phyloP scores from a whole-genome alignment of 257 asterid genomes.

The Fraxinus cuspidata region DNA sequence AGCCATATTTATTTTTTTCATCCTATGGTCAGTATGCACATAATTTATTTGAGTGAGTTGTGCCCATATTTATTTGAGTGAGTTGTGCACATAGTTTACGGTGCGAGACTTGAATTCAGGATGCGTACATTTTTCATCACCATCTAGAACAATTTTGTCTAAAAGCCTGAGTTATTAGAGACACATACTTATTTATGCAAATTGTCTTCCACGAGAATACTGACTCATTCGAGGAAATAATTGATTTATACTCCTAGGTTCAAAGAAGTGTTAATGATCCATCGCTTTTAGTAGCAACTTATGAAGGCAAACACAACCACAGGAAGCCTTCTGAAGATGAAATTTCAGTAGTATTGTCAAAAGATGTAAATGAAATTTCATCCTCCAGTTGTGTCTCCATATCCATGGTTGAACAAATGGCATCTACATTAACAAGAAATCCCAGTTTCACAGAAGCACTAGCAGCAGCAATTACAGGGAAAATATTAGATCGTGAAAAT shows the following conservation, averaged over 20 bases:
- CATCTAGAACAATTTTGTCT: background rate
- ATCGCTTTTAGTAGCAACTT: slow-evolving; percentile 58
- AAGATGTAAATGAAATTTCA: slow-evolving; percentile 23
- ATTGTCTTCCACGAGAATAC: background rate
- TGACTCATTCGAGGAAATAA: background rate
- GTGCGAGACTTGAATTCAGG: background rate
- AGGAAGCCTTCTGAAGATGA: slow-evolving; percentile 39
- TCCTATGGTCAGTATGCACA: background rate
- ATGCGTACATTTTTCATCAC: no score
- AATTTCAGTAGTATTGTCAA: slow-evolving; percentile 26
- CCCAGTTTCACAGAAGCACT: slow-evolving; percentile 70
- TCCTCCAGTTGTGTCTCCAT: slow-evolving; percentile 25
- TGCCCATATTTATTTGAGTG: no score
- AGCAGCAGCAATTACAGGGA: slow-evolving; percentile 71
- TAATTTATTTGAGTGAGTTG: no score
- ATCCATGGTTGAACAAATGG: slow-evolving; percentile 65
- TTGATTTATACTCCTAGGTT: slow-evolving; percentile 42
- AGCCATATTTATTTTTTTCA: no score
- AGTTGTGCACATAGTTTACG: no score
- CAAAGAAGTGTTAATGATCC: slow-evolving; percentile 72
- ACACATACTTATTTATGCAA: background rate
- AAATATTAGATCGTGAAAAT: slow-evolving; percentile 44
- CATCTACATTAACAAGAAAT: slow-evolving; percentile 59
- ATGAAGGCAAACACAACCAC: slow-evolving; percentile 83
- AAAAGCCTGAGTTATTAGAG: background rate